Evolutionary conservation across 306 rosid genomes (phyloP), one percentile per base, ranked within the genome.

Genomic region (Fragaria nilgerrensis): DNA sequence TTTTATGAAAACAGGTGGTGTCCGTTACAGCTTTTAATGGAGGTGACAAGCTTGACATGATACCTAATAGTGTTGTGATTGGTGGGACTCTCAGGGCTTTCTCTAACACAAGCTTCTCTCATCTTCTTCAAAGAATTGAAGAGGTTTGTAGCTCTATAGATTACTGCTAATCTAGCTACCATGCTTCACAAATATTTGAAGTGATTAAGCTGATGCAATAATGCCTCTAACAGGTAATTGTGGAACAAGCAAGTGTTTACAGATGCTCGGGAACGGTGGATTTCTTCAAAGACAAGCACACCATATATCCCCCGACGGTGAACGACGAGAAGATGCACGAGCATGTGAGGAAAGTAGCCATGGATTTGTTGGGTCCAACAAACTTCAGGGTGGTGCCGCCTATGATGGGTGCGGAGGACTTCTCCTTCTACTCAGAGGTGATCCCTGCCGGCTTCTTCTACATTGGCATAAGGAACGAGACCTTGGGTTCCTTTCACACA

Each of bases 381-480:
- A 94, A 88, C 79, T 94, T 92, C 91, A 87, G 76, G 86, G 85
- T 89, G 74, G 98, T 92, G 36, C 89, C 89, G 61, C 98, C 94
- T 1, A 89, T 94, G 96, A 94, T 94, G 98, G 98, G 97, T 2
- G 98, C 96, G 1, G 98, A 94, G 87, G 98, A 94, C 80, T 94
- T 89, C 79, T 92, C 98, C 41, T 94, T 94, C 78, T 92, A 87
- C 87, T 82, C 94, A 0, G 80, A 92, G 80, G 82, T 84, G 47
- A 83, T 90, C 77, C 96, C 98, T 0, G 89, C 94, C 15, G 97
- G 90, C 34, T 94, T 91, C 85, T 94, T 72, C 77, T 94, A 91
- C 87, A 91, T 94, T 17, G 98, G 98, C 2, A 71, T 94, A 45
- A 85, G 89, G 85, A 92, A 92, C 23, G 97, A 94, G 78, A 92